phyloP scores from a whole-genome alignment of 495 filamentous ascomycete genomes.

The Hypoxylon fragiforme region DNA sequence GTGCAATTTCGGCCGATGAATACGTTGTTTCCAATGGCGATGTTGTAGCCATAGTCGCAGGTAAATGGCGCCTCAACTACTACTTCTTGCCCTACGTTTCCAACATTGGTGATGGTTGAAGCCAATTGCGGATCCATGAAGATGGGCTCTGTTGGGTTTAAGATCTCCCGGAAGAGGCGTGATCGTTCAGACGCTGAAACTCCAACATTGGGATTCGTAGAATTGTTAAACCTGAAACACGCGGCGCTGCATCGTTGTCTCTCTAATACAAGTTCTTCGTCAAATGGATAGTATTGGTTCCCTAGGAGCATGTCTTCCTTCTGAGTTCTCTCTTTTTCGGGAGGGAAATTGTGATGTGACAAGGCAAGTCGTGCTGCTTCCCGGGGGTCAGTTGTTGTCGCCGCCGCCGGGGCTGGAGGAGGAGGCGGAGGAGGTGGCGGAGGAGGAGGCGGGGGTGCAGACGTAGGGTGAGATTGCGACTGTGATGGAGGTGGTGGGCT shows the following conservation, averaged over 20 bases:
- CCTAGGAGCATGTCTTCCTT: conserved; percentile 94
- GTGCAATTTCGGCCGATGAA: conserved; percentile 84
- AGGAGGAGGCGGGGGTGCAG: conserved; percentile 34
- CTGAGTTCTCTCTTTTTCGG: conserved; percentile 61
- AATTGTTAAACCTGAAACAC: conserved; percentile 87
- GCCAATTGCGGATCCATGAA: conserved; percentile 49
- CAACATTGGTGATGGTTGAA: conserved; percentile 54
- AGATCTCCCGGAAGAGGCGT: conserved; percentile 76
- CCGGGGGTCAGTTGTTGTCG: conserved; percentile 50
- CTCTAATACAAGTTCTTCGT: conserved; percentile 78
- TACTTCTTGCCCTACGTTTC: conserved; percentile 74
- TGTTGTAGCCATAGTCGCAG: conserved; percentile 96
- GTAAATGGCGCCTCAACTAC: conserved; percentile 87
- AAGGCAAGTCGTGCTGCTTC: conserved; percentile 63
- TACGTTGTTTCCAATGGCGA: conserved; percentile 83
- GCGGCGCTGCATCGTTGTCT: conserved; percentile 84
- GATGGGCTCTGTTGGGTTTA: conserved; percentile 55
- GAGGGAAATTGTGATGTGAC: conserved; percentile 53
- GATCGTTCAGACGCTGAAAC: conserved; percentile 78
- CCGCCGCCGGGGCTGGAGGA: conserved; percentile 19
- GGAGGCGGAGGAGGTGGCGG: conserved; percentile 38
- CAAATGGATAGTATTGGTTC: conserved; percentile 77
- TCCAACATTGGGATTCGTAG: conserved; percentile 75
- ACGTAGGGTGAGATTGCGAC: conserved; percentile 2
- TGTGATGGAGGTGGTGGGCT: conserved; percentile 37